phyloP scores from a whole-genome alignment of 495 filamentous ascomycete genomes.

The Penicillium flavigenum region DNA sequence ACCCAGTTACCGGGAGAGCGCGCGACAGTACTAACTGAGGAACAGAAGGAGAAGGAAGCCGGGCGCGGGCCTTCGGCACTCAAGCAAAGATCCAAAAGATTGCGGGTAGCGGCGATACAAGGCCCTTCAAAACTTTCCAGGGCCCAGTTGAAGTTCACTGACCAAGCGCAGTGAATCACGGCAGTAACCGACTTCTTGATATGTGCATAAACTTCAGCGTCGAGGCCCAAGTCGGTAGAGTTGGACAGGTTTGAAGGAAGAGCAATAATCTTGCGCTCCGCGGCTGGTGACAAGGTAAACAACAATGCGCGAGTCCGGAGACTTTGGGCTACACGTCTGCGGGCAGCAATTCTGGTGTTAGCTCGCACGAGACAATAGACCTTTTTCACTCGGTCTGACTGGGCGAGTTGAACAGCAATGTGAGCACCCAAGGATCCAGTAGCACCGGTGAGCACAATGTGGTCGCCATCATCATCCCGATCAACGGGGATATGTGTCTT shows the following conservation, averaged over 20 bases:
- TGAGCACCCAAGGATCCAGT: conserved; percentile 62
- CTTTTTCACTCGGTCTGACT: conserved; percentile 26
- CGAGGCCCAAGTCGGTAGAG: conserved; percentile 40
- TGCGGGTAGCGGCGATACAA: conserved; percentile 53
- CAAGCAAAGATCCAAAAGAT: conserved; percentile 57
- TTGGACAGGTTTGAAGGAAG: conserved; percentile 41
- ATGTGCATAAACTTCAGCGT: too few relatives aligned
- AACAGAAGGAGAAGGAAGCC: conserved; percentile 56
- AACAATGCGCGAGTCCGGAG: conserved; percentile 37
- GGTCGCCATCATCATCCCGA: conserved; percentile 17
- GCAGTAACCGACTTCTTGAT: conserved; percentile 35
- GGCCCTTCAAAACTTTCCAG: conserved; percentile 57
- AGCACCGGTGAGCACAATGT: conserved; percentile 55
- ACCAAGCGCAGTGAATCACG: conserved; percentile 68
- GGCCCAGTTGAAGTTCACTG: conserved; percentile 66
- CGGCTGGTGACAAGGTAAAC: conserved; percentile 16
- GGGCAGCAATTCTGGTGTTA: conserved; percentile 43
- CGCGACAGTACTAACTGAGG: conserved; percentile 53
- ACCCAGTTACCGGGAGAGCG: conserved; percentile 34
- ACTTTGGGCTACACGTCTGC: conserved; percentile 48
- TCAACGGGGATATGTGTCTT: conserved; percentile 31
- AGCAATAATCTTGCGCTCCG: conserved; percentile 40
- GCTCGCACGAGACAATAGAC: conserved; percentile 60
- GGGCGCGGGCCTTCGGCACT: conserved; percentile 32
- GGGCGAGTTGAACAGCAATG: conserved; percentile 45